Evolutionary conservation across 306 rosid species (phyloP), one percentile per base, ranked within the genome.

Genomic region (Glycyrrhiza uralensis): DNA sequence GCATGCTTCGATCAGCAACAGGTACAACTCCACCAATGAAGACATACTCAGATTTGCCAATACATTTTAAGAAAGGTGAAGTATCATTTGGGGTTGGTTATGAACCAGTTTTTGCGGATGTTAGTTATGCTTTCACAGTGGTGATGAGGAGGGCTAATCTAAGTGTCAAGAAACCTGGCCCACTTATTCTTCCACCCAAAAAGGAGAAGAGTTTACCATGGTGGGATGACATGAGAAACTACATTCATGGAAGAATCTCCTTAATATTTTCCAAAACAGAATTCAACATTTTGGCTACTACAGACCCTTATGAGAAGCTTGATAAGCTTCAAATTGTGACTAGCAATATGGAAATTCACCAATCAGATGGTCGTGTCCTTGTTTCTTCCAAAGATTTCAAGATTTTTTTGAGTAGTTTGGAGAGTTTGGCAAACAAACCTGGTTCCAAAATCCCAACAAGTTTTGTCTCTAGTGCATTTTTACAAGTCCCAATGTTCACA

Each of bases 211-310:
- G 93, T 78, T 81, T 95, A 75, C 99, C 99, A 42, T 95, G 99
- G 99, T 95, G 99, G 99, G 99, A 95, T 81, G 99, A 95, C 76
- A 84, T 88, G 82, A 91, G 99, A 85, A 84, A 92, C 72, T 95
- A 91, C 76, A 88, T 95, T 50, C 99, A 95, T 52, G 99, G 97
- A 80, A 85, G 79, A 66, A 81, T 80, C 68, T 77, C 89, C 72
- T 74, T 95, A 24, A 28, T 39, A 35, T 85, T 95, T 71, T 79
- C 86, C n/a, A 93, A 91, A 86, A 77, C 92, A 50, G 61, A 5
- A 69, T 88, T 82, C 82, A 36, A 61, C 80, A 62, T 95, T 60
- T 90, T 91, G 82, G 93, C 89, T 26, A 85, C 77, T 70, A 57
- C 97, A 11, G 96, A 95, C 84, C 99, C 99, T 74, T 95, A 95